Conservation (phyloP, 805 yeast species). For the Candida orba region DNA sequence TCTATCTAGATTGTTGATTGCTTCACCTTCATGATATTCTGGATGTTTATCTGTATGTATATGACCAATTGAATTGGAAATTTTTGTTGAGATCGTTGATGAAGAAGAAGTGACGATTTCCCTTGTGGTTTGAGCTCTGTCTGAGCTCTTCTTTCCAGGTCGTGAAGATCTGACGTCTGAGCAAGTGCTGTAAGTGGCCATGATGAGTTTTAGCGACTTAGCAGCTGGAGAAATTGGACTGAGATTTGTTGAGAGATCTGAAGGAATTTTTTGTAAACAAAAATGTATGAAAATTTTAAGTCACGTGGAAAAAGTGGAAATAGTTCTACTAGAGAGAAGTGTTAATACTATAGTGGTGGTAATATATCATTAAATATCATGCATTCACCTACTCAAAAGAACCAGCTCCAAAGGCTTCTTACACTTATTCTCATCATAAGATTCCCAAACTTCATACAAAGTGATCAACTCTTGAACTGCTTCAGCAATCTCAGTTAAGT, state of each 20-base stretch:
- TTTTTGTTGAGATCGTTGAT: neutral
- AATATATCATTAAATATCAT: too few relatives aligned
- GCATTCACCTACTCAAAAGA: slow-evolving; percentile 13
- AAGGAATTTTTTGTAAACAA: too few relatives aligned
- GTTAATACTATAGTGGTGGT: too few relatives aligned
- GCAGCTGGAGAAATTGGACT: neutral
- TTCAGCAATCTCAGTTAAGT: slow-evolving; percentile 69
- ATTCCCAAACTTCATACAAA: slow-evolving; percentile 79
- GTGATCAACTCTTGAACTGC: slow-evolving; percentile 80
- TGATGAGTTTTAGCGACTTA: too few relatives aligned
- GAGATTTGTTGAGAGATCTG: too few relatives aligned
- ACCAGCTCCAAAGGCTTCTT: slow-evolving; percentile 19
- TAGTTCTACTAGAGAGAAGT: too few relatives aligned
- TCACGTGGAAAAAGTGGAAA: neutral
- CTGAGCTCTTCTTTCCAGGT: neutral
- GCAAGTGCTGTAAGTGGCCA: neutral
- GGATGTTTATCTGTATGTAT: too few relatives aligned
- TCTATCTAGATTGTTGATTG: slow-evolving; percentile 18
- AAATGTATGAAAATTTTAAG: neutral
- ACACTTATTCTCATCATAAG: slow-evolving; percentile 54
- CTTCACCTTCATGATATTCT: slow-evolving; percentile 5
- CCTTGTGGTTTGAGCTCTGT: slow-evolving; percentile 1
- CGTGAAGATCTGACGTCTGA: neutral
- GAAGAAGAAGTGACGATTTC: slow-evolving; percentile 1
- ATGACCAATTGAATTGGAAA: too few relatives aligned